Evolutionary conservation across 805 yeast genomes (phyloP).

Genomic region (Cyberlindnera petersonii): DNA sequence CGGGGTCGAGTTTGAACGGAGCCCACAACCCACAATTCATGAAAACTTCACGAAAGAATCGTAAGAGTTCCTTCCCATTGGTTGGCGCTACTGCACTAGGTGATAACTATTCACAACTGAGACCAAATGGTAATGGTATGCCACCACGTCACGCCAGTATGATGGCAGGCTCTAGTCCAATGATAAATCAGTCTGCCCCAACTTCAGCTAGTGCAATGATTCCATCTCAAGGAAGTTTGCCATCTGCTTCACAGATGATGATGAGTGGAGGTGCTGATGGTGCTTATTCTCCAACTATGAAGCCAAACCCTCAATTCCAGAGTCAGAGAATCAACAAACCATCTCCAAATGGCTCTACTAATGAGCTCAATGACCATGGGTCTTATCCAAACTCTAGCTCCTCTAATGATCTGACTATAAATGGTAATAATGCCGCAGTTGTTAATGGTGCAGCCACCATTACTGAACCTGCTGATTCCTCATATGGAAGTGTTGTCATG

Average conservation of each 20-base stretch:
- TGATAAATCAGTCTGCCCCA: slow-evolving; percentile 5
- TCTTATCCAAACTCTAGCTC: slow-evolving; percentile 11
- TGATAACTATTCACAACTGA: slow-evolving; percentile 2
- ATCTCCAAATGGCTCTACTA: slow-evolving; percentile 6
- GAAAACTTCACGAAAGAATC: slow-evolving; percentile 43
- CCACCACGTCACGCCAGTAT: slow-evolving; percentile 9
- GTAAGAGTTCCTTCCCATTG: slow-evolving; percentile 37
- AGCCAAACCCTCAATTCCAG: slow-evolving; percentile 13
- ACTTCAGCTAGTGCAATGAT: slow-evolving; percentile 4
- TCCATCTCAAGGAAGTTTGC: slow-evolving; percentile 1
- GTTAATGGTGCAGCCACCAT: not conserved
- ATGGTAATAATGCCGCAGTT: not conserved
- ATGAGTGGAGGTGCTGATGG: slow-evolving; percentile 6
- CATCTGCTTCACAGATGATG: slow-evolving; percentile 7
- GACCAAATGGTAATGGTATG: slow-evolving; percentile 9
- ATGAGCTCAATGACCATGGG: slow-evolving; percentile 5
- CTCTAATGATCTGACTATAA: slow-evolving; percentile 8
- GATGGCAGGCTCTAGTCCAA: slow-evolving; percentile 7
- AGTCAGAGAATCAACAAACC: slow-evolving; percentile 5
- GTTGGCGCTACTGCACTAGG: slow-evolving; percentile 5
- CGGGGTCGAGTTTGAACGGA: slow-evolving; percentile 13
- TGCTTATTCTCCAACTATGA: slow-evolving; percentile 11
- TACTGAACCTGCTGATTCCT: slow-evolving; percentile 6
- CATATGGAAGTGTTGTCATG: slow-evolving; percentile 6
- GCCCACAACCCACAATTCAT: slow-evolving; percentile 21